Base-by-base conservation (phyloP, 495 filamentous ascomycete genomes). In the Pyrenula massariospora region DNA sequence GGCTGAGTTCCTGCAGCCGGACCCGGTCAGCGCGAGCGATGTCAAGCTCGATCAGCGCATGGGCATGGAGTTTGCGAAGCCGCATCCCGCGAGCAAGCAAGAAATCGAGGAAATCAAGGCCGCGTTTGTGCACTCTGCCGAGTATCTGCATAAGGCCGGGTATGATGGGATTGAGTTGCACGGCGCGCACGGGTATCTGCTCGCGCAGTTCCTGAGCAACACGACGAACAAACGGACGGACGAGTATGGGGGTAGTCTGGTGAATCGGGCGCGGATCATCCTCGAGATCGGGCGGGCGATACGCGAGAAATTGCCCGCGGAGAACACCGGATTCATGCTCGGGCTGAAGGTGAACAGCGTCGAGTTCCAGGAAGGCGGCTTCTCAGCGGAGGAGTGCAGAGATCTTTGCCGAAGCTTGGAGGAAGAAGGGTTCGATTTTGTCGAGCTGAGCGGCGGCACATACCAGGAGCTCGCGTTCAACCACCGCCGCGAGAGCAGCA, bases 291-390 rank as follows among this genome's bases (percentile, higher is more conserved):
- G 75, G 5, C 59, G 70, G 36, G 70, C 62, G 25, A 72, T 82
- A 58, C 63, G 66, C 20, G 47, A 57, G 21, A 68, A 72, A 36
- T 59, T 62, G 2, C 70, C 65, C 1, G 59, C 65, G n/a, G 59
- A 25, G 50, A 59, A 62, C 42, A 55, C 55, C 48, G 58, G 61
- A 12, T 86, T 86, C 70, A 75, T 84, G 42, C 60, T 87, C 25
- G 71, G 76, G 50, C 83, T 85, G 65, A 87, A 87, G 68, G 67
- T 87, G 62, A 87, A 87, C 68, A 81, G 75, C 59, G 81, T 84
- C 59, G 83, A 87, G 64, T 85, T 85, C 66, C 80, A 88, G 63
- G 71, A 77, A 15, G 66, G 73, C 15, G 83, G 83, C 11, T 79
- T 86, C 63, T 57, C 71, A 36, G 64, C 77, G 5, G 74, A 80